phyloP scores from a whole-genome alignment of 2,329 filamentous ascomycete genomes.

The Fusarium floridanum region DNA sequence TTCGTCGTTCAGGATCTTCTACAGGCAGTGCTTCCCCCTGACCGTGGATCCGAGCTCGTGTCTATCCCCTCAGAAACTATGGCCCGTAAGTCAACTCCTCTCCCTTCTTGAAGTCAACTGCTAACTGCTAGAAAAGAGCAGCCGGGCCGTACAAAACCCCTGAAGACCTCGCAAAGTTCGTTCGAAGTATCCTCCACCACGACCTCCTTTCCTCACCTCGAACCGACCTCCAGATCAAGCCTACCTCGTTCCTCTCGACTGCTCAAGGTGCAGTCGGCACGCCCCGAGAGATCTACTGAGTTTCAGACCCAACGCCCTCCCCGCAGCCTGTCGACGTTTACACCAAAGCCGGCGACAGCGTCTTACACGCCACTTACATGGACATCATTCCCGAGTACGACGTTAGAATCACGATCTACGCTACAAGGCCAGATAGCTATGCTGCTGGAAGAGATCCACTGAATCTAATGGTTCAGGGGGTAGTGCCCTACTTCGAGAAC shows the following conservation, averaged over 20 bases:
- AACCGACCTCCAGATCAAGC: neutral
- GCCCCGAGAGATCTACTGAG: neutral
- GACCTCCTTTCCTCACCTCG: neutral
- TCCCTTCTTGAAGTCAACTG: neutral
- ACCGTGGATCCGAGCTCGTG: constrained; percentile 14
- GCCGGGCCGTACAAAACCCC: constrained; percentile 55
- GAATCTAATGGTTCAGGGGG: neutral
- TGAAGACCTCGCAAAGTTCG: constrained; percentile 48
- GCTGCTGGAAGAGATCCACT: neutral
- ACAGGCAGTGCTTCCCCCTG: constrained; percentile 50
- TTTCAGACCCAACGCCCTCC: neutral
- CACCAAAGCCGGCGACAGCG: neutral
- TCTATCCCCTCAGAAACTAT: neutral
- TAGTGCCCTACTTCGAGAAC: neutral
- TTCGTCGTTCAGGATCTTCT: constrained; percentile 2
- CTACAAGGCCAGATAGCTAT: neutral
- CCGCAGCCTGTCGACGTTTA: neutral
- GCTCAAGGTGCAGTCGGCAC: neutral
- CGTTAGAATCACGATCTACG: neutral
- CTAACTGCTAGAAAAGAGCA: constrained; percentile 33
- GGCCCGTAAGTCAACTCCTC: neutral
- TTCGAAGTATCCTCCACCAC: neutral
- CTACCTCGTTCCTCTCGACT: neutral
- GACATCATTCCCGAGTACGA: neutral
- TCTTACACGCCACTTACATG: neutral